Base-by-base conservation (phyloP, 148 eudicot species). In the Rhododendron ovatum region DNA sequence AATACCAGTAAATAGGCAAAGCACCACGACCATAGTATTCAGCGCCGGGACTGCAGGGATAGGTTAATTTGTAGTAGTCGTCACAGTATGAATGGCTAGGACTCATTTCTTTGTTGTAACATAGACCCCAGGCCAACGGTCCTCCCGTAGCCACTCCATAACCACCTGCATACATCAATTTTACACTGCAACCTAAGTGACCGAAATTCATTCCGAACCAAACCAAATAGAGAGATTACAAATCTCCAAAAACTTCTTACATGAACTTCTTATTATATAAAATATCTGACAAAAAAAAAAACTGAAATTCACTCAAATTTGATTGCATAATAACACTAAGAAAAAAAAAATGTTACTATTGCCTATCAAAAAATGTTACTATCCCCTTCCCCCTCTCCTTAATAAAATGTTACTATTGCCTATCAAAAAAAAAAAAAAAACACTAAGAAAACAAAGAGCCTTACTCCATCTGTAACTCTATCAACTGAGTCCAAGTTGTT, bases 21-120 rank as follows among this genome's bases (percentile, higher is more conserved):
- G 99, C 99, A 75, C 99, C 98, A 57, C 99, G 98, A 43, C 99
- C 99, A 86, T 91, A 93, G 87, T 97, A 97, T 30, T 90, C 91
- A 59, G 89, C 98, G 74, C 99, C 99, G 83, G 99, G 98, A 63
- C 94, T 18, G 84, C 99, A 97, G 30, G 99, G 98, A 78, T 97
- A 95, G 28, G 92, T 95, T 78, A 85, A 93, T 76, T 97, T 95
- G 92, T 85, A 94, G 82, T 17, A 89, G 28, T 95, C 98, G 84
- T 97, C 98, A 86, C 99, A 95, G 84, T 98, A 98, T 0, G 86
- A 61, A 80, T 98, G 99, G 88, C 93, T 94, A n/a, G 99, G 99
- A 91, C 99, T 98, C 94, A 95, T 75, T 90, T 95, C 98, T 86
- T 88, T 93, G 88, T 94, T 98, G 92, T 93, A 95, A 91, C 99